Evolutionary conservation across 306 rosid genomes (phyloP).

Genomic region (Vigna angularis): DNA sequence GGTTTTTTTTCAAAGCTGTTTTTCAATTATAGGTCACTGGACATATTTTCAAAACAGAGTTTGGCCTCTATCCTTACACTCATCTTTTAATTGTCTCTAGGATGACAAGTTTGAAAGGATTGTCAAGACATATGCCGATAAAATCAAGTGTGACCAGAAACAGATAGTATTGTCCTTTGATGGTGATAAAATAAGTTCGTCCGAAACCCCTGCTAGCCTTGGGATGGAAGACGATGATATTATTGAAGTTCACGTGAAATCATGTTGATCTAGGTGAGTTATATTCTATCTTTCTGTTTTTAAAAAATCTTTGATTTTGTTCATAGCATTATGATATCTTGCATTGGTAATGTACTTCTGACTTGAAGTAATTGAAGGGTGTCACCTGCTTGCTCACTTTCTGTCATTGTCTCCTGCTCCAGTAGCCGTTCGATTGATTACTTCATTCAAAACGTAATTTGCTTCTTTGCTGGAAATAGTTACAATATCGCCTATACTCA

Average conservation of each 20-base stretch:
- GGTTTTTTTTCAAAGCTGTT: neutral
- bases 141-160: constrained; percentile 60
- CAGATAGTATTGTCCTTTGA: constrained; percentile 76
- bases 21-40: constrained; percentile 17
- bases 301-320: neutral
- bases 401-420: constrained; percentile 10
- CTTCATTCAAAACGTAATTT: constrained; percentile 12
- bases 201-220: constrained; percentile 71
- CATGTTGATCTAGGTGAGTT: constrained; percentile 60
- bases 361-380: neutral
- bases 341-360: neutral
- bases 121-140: constrained; percentile 75
- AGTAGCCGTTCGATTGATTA: constrained; percentile 29
- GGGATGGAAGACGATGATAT: constrained; percentile 92
- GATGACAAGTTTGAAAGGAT: constrained; percentile 90
- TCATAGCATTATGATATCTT: constrained; percentile 31
- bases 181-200: constrained; percentile 75
- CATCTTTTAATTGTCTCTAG: constrained; percentile 51
- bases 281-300: constrained; percentile 22
- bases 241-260: constrained; percentile 75
- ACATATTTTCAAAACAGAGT: constrained; percentile 13
- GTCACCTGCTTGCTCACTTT: neutral
- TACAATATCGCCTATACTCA: neutral
- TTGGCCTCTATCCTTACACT: constrained; percentile 14
- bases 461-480: constrained; percentile 28